These are phyloP conservation scores for Euphrasia arctica DNA, from an alignment of 305 asterid species.

Conservation along the genomic window DNA sequence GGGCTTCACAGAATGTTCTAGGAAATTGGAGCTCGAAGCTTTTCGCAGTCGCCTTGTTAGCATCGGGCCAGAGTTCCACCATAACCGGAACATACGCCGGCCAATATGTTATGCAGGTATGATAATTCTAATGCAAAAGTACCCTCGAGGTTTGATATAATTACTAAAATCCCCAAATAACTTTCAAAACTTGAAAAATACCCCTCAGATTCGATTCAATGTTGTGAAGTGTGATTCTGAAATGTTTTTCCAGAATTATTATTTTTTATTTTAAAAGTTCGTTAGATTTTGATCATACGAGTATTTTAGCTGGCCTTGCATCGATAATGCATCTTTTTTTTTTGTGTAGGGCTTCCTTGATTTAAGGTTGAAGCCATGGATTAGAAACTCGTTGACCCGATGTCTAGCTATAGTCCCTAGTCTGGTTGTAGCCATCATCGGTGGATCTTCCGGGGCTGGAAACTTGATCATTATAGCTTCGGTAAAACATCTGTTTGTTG, in stretches of 20 bases:
- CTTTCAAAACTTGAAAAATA: neutral
- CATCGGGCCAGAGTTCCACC: constrained; percentile 98
- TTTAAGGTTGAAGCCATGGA: constrained; percentile 87
- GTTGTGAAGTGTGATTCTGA: too few species aligned
- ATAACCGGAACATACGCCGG: constrained; percentile 98
- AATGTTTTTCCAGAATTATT: too few species aligned
- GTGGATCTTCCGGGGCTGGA: constrained; percentile 91
- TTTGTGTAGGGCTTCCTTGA: constrained; percentile 89
- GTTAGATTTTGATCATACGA: neutral
- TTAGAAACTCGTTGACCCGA: constrained; percentile 77
- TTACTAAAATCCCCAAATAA: neutral
- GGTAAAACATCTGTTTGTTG: constrained; percentile 38
- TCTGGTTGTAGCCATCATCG: constrained; percentile 67
- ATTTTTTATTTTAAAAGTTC: too few species aligned
- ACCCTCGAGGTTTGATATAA: neutral
- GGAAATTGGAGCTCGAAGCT: constrained; percentile 97
- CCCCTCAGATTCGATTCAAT: neutral
- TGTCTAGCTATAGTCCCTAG: constrained; percentile 94
- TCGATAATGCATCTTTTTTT: constrained; percentile 1
- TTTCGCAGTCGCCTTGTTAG: constrained; percentile 90
- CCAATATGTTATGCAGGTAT: constrained; percentile 96
- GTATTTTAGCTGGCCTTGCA: neutral
- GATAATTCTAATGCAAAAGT: neutral
- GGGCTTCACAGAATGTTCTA: constrained; percentile 55
- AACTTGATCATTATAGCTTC: constrained; percentile 88